phyloP scores from a whole-genome alignment of 495 filamentous ascomycete genomes.

The Pseudomonodictys pantanalensis region DNA sequence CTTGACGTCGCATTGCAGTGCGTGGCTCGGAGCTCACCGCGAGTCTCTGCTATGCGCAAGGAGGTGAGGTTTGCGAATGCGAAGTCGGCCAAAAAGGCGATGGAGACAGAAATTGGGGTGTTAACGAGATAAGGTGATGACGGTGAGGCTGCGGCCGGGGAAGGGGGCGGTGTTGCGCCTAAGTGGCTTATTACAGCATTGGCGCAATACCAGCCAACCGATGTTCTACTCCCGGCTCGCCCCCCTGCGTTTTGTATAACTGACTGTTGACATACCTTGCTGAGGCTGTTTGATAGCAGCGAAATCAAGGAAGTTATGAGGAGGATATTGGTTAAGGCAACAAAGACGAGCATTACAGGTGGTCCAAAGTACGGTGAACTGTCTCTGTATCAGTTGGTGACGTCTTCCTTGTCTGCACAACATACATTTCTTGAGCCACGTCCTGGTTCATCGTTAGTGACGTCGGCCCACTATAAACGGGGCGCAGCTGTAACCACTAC shows the following conservation, averaged over 20 bases:
- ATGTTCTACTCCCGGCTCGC: too few species aligned
- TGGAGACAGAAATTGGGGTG: too few species aligned
- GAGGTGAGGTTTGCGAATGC: not conserved
- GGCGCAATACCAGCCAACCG: too few species aligned
- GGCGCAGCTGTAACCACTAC: slow-evolving; percentile 38
- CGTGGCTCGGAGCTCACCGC: not conserved
- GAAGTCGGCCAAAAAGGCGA: slow-evolving; percentile 1
- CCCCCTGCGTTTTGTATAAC: slow-evolving; percentile 14
- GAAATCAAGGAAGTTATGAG: slow-evolving; percentile 89
- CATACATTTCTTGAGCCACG: slow-evolving; percentile 41
- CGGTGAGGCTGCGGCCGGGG: slow-evolving; percentile 19
- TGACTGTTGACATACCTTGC: slow-evolving; percentile 55
- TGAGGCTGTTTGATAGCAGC: slow-evolving; percentile 86
- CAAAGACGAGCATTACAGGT: slow-evolving; percentile 75
- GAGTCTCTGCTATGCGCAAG: not conserved
- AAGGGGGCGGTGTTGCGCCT: not conserved
- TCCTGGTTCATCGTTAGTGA: slow-evolving; percentile 34
- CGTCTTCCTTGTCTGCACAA: slow-evolving; percentile 36
- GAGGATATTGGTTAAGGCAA: slow-evolving; percentile 83
- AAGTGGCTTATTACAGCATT: not conserved
- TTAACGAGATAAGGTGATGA: slow-evolving; percentile 14
- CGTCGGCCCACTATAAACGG: not conserved
- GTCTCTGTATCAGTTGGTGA: slow-evolving; percentile 40
- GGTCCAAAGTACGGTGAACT: slow-evolving; percentile 59
- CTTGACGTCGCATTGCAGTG: not conserved